These are phyloP conservation scores for Metschnikowia baotianmanensis DNA, from an alignment of 805 yeast species.

Conservation along the genomic window DNA sequence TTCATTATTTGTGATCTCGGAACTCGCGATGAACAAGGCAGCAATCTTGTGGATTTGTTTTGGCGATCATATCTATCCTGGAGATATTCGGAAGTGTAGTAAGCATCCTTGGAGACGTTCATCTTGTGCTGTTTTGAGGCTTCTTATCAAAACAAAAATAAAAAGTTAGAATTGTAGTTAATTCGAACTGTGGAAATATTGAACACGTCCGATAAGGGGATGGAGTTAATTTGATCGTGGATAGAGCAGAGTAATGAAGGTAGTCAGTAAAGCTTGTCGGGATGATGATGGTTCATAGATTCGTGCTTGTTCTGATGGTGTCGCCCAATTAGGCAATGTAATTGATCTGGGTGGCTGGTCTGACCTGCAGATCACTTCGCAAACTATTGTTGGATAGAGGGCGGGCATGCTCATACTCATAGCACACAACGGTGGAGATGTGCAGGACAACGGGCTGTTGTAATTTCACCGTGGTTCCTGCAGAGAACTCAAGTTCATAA, in stretches of 20 bases:
- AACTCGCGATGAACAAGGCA: neutral
- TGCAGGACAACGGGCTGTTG: too few species aligned
- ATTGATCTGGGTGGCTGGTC: conserved; percentile 12
- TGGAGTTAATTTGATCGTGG: neutral
- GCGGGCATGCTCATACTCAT: too few species aligned
- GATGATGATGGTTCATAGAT: too few species aligned
- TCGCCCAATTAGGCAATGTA: conserved; percentile 6
- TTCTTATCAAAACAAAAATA: too few species aligned
- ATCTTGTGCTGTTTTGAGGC: conserved; percentile 14
- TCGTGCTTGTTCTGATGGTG: neutral
- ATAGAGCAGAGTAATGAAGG: neutral
- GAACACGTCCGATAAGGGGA: neutral
- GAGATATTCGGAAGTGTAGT: conserved; percentile 37
- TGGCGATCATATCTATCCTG: conserved; percentile 6
- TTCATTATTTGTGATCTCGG: neutral
- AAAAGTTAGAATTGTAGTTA: neutral
- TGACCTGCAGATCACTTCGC: conserved; percentile 1
- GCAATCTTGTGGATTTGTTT: neutral
- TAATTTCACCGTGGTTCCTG: too few species aligned
- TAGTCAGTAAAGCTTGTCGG: neutral
- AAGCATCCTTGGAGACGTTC: conserved; percentile 44
- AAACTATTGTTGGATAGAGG: neutral
- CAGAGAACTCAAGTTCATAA: too few species aligned
- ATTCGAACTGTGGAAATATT: neutral
- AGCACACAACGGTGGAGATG: too few species aligned